Evolutionary conservation across 108 stramenopile species (phyloP).

Genomic region (Nannochloropsis salina): DNA sequence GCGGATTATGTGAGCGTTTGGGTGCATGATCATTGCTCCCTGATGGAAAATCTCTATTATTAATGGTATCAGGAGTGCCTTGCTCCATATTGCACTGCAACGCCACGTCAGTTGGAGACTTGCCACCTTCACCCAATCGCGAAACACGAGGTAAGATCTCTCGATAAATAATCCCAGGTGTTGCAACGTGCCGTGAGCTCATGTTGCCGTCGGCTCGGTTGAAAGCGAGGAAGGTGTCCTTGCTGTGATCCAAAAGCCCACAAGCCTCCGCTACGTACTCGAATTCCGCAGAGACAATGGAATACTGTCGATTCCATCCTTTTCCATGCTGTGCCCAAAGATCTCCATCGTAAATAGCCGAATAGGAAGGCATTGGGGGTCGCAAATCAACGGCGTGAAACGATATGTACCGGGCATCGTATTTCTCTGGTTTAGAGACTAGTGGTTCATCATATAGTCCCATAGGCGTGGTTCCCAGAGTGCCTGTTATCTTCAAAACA

Average conservation of each 20-base stretch:
- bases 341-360: conserved; percentile 15
- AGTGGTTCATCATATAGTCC: conserved; percentile 13
- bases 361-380: not conserved
- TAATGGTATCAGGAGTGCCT: not conserved
- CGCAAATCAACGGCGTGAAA: conserved; percentile 14
- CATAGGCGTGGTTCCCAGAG: conserved; percentile 8
- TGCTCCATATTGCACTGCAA: not conserved
- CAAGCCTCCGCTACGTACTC: not conserved
- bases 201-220: not conserved
- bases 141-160: conserved; percentile 5
- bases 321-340: not conserved
- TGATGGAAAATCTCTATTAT: not conserved
- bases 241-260: not conserved
- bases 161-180: conserved; percentile 6
- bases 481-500: not conserved
- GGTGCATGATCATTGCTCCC: not conserved
- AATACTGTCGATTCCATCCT: conserved; percentile 6
- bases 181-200: conserved; percentile 8
- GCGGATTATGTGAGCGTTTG: not conserved
- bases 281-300: not conserved
- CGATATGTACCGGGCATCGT: not conserved
- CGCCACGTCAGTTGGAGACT: not conserved
- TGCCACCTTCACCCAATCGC: not conserved
- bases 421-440: not conserved
- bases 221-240: conserved; percentile 17